Evolutionary conservation across 1,139 yeast species (phyloP), one percentile per base, ranked within the genome.

Genomic region (Nakaseomyces glabratus): DNA sequence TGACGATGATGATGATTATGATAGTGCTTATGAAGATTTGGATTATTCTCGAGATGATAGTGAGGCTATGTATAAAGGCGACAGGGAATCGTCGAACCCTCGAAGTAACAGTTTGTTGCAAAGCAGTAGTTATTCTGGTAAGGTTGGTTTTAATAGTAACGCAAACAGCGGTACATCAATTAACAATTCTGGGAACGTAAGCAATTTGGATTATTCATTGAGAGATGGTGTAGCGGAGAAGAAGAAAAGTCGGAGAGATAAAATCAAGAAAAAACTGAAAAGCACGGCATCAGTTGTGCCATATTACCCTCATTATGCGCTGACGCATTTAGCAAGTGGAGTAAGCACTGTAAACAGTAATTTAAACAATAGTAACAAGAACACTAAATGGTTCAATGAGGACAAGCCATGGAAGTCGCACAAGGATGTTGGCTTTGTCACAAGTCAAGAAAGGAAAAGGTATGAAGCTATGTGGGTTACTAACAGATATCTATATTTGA

Each of bases 391-490:
- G 15, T 88, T 90, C 56, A 81, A 90, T 53, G 95, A 82, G 48
- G 85, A 82, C 44, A 86, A 88, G 56, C 97, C 97, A 0, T 90
- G 98, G 97, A 90, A 88, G 50, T 78, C 84, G 50, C 95, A 85
- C 53, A 66, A 65, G 26, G 82, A 76, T 42, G 66, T 76, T 8
- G 66, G 65, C 31, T 66, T 62, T 35, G 68, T 86, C 9, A 69
- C 81, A 0, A 86, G 79, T 19, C 69, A 66, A 23, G 97, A 90
- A 55, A 66, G 84, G 40, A 86, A 85, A 51, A 61, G 97, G 33
- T 88, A 88, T 56, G 96, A 86, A 56, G 94, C 94, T 11, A 69
- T 90, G 17, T 90, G 95, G 95, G 94, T 81, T 0, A 76, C 94
- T 32, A 90, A 90, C 51, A 73, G 72, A 41, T 93, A 93, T 1